Percentiles rank a stretch among this genome's conserved stretches.
phyloP scores from a whole-genome alignment of 306 rosid genomes.

The Cicer judaicum region DNA sequence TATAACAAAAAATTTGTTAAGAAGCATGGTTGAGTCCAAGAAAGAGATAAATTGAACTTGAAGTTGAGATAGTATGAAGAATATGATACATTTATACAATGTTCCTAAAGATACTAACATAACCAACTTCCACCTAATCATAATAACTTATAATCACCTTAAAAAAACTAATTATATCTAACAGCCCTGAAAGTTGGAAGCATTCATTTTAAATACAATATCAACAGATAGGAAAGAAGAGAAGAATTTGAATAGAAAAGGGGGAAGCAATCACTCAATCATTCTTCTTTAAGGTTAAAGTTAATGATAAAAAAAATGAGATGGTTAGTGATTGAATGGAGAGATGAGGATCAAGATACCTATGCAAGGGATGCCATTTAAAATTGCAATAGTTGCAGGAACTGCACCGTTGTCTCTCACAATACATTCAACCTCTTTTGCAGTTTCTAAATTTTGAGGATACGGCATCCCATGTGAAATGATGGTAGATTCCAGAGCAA shows the following conservation, averaged over 20 bases:
- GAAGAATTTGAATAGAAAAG: background rate
- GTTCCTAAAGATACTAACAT: too few species aligned
- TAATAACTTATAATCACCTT: too few species aligned
- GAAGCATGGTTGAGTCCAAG: too few species aligned
- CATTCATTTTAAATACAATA: slow-evolving; percentile 28
- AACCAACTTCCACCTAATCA: too few species aligned
- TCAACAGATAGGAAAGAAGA: slow-evolving; percentile 1
- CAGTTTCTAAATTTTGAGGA: slow-evolving; percentile 88
- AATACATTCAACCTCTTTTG: slow-evolving; percentile 75
- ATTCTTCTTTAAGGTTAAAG: slow-evolving; percentile 29
- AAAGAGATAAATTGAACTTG: too few species aligned
- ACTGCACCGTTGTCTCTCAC: slow-evolving; percentile 84
- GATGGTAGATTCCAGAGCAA: slow-evolving; percentile 93
- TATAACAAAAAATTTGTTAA: background rate
- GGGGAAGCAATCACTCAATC: background rate
- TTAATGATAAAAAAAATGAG: slow-evolving; percentile 14
- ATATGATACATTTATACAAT: too few species aligned
- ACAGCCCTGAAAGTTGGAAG: too few species aligned
- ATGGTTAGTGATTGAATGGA: background rate
- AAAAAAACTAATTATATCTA: too few species aligned
- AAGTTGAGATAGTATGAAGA: too few species aligned
- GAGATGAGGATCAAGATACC: slow-evolving; percentile 52
- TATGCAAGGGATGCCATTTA: slow-evolving; percentile 84
- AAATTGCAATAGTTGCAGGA: slow-evolving; percentile 95
- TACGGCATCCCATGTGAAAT: slow-evolving; percentile 98